Conservation (phyloP, 768 basidiomycete species). For the Leccinum pellstonianum region DNA sequence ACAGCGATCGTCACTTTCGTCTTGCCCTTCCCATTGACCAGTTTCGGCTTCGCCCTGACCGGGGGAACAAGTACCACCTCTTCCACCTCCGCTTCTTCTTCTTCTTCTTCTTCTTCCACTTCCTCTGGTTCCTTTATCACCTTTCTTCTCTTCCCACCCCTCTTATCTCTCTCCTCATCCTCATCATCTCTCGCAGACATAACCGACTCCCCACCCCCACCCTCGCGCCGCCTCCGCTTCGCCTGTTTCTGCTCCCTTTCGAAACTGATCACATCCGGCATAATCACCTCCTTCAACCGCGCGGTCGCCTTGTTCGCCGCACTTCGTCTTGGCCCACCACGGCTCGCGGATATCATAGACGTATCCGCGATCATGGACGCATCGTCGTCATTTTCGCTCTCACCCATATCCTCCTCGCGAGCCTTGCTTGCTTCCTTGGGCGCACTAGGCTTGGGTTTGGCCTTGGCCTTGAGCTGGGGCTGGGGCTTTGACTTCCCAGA, state of each 20-base stretch:
- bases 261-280: slow-evolving; percentile 74
- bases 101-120: slow-evolving; percentile 22
- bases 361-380: slow-evolving; percentile 13
- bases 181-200: slow-evolving; percentile 4
- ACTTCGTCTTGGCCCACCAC: slow-evolving; percentile 39
- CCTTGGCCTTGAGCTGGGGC: slow-evolving; percentile 6
- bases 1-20: background rate
- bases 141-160: slow-evolving; percentile 19
- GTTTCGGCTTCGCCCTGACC: slow-evolving; percentile 15
- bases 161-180: slow-evolving; percentile 22
- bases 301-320: slow-evolving; percentile 54
- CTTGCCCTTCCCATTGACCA: slow-evolving; percentile 9
- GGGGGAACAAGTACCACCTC: slow-evolving; percentile 14
- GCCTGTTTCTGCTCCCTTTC: slow-evolving; percentile 60
- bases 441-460: slow-evolving; percentile 3
- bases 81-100: slow-evolving; percentile 27
- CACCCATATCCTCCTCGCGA: background rate
- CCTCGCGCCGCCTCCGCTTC: slow-evolving; percentile 33
- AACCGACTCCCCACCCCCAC: slow-evolving; percentile 34
- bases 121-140: slow-evolving; percentile 16
- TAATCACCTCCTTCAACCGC: slow-evolving; percentile 51
- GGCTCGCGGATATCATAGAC: slow-evolving; percentile 13
- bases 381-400: background rate
- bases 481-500: slow-evolving; percentile 7
- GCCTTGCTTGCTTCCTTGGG: background rate